Conservation (phyloP, 495 filamentous ascomycete genomes). For the Hypomontagnella submonticulosa region DNA sequence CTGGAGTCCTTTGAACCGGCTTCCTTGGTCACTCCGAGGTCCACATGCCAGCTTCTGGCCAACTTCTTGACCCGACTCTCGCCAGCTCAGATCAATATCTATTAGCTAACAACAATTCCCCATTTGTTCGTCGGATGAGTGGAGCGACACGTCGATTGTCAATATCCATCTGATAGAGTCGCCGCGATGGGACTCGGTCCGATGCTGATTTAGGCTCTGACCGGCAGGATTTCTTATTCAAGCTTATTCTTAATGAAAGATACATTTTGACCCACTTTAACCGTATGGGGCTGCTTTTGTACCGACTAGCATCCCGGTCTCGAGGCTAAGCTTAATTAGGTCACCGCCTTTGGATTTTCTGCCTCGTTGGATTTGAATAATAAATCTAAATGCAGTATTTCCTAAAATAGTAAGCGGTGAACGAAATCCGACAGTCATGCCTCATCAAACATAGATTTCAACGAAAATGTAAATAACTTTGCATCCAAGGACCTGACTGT, state of each 20-base stretch:
- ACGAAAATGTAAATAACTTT: too few species aligned
- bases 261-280: background rate
- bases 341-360: too few species aligned
- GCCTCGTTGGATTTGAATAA: too few species aligned
- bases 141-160: slow-evolving; percentile 9
- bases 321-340: too few species aligned
- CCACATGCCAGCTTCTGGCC: slow-evolving; percentile 32
- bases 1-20: slow-evolving; percentile 17
- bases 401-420: too few species aligned
- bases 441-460: too few species aligned
- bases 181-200: slow-evolving; percentile 30
- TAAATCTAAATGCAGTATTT: too few species aligned
- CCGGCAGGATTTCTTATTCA: too few species aligned
- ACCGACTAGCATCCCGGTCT: too few species aligned
- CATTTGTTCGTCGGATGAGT: slow-evolving; percentile 14
- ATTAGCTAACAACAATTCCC: slow-evolving; percentile 29
- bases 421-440: too few species aligned
- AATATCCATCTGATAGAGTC: slow-evolving; percentile 1
- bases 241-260: too few species aligned
- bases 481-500: too few species aligned
- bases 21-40: slow-evolving; percentile 16
- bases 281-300: background rate
- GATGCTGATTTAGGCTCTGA: slow-evolving; percentile 23
- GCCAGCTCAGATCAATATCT: slow-evolving; percentile 9
- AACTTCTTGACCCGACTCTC: slow-evolving; percentile 3